These are phyloP conservation scores for Suhomyces pyralidae DNA, from an alignment of 805 yeast species.

Conservation along the genomic window DNA sequence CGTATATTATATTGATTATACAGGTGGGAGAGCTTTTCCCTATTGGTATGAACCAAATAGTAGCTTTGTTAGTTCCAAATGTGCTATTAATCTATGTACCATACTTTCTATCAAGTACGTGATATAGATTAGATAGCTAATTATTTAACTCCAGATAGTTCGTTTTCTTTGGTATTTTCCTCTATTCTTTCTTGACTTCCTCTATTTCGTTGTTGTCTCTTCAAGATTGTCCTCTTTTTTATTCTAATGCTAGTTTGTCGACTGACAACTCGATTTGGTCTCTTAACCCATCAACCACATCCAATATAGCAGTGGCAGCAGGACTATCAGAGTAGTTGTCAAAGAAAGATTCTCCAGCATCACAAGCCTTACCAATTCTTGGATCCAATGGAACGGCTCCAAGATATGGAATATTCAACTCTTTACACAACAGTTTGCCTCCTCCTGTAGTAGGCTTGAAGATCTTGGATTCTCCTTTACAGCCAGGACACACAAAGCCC, in stretches of 20 bases:
- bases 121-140: too few relatives aligned
- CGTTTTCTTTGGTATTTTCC: too few relatives aligned
- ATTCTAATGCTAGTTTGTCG: neutral
- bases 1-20: too few relatives aligned
- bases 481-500: conserved; percentile 95
- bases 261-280: conserved; percentile 10
- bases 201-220: too few relatives aligned
- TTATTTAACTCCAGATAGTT: too few relatives aligned
- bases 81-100: too few relatives aligned
- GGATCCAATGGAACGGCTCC: conserved; percentile 97
- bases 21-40: neutral
- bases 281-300: conserved; percentile 67
- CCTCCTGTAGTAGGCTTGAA: conserved; percentile 98
- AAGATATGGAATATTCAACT: conserved; percentile 69
- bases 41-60: too few relatives aligned
- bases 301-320: conserved; percentile 79
- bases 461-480: conserved; percentile 85
- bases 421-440: conserved; percentile 79
- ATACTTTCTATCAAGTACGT: too few relatives aligned
- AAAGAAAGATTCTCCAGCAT: conserved; percentile 77
- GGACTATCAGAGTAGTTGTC: conserved; percentile 90
- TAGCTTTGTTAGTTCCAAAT: too few relatives aligned
- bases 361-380: conserved; percentile 86
- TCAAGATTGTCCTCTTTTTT: neutral
- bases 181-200: too few relatives aligned